Percentiles rank a stretch among this genome's conserved stretches.
phyloP scores from a whole-genome alignment of 2,329 filamentous ascomycete species.

The Shiraia sp. region DNA sequence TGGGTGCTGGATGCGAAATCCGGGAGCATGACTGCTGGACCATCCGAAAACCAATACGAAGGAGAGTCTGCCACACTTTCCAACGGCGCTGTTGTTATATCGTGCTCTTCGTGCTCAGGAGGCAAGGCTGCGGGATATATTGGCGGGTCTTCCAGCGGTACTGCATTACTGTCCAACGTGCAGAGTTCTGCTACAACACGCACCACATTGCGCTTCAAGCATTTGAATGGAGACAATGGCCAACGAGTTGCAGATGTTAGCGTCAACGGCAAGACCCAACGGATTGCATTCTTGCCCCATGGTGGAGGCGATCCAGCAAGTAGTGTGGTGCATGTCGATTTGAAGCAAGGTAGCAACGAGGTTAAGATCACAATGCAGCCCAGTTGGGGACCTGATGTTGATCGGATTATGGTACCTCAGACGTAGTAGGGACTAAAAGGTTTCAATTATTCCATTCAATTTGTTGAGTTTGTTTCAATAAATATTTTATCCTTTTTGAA shows the following conservation, averaged over 20 bases:
- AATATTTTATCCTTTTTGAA: too few relatives aligned
- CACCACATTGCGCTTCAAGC: constrained; percentile 60
- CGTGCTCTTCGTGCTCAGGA: constrained; percentile 59
- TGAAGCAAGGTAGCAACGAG: constrained; percentile 56
- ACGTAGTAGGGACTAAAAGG: too few relatives aligned
- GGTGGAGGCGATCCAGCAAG: constrained; percentile 51
- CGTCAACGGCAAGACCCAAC: constrained; percentile 59
- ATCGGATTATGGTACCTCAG: constrained; percentile 59
- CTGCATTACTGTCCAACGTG: constrained; percentile 54
- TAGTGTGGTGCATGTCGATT: constrained; percentile 53
- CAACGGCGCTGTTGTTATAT: constrained; percentile 51
- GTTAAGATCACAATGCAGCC: constrained; percentile 53
- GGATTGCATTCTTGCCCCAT: constrained; percentile 60
- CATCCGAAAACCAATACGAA: constrained; percentile 55
- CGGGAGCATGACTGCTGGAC: constrained; percentile 51
- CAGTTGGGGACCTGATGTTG: constrained; percentile 57
- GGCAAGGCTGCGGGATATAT: constrained; percentile 55
- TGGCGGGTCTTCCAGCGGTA: constrained; percentile 52
- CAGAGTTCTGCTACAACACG: constrained; percentile 49
- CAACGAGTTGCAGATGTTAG: constrained; percentile 59
- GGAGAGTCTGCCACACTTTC: constrained; percentile 54
- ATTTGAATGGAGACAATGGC: constrained; percentile 59
- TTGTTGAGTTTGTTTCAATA: too few relatives aligned
- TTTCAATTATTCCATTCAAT: too few relatives aligned
- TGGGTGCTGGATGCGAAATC: constrained; percentile 56